Evolutionary conservation across 108 stramenopile species (phyloP), one percentile per base, ranked within the genome.

Genomic region (Cyclotella baltica): DNA sequence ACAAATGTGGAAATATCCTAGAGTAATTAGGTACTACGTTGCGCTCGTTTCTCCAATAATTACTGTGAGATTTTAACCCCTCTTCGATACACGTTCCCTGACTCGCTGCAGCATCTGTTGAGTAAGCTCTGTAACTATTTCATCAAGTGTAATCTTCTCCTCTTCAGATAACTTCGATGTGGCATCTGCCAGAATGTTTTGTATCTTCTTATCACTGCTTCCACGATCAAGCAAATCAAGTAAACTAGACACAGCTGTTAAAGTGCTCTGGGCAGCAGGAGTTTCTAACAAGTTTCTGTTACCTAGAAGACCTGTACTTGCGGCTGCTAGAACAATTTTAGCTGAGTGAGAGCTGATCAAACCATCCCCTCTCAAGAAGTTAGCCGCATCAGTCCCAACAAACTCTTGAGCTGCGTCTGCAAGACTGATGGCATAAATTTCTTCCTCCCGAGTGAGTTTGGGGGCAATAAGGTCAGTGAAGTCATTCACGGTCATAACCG

Each of bases 391-490:
- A 3, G 83, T 57, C 3, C 91, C 94, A 62, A 92, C 73, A 55
- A 90, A 91, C 70, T 92, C 86, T 28, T 77, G 70, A 0, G 88
- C 92, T 27, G 85, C 91, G 33, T 96, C 90, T n/a, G 85, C 81
- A 11, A 96, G 67, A 51, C 89, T 81, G 30, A 96, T 68, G 31
- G 96, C 93, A 84, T 90, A 96, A 6, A 96, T 67, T 71, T 96
- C 96, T 57, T 96, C 96, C 23, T 93, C 90, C 38, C 93, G 88
- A 33, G 47, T 71, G 0, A 96, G 85, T 53, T 89, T 92, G 11
- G 96, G 96, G 23, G 92, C 93, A 43, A 88, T 83, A 25, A 77
- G 55, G 53, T 96, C 91, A 4, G 87, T 87, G 38, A 94, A 82
- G 15, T 94, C 82, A 52, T 85, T 86, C 52, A 90, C 62, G 9